Base-by-base conservation (phyloP, 495 filamentous ascomycete genomes). In the Thozetella sp. region DNA sequence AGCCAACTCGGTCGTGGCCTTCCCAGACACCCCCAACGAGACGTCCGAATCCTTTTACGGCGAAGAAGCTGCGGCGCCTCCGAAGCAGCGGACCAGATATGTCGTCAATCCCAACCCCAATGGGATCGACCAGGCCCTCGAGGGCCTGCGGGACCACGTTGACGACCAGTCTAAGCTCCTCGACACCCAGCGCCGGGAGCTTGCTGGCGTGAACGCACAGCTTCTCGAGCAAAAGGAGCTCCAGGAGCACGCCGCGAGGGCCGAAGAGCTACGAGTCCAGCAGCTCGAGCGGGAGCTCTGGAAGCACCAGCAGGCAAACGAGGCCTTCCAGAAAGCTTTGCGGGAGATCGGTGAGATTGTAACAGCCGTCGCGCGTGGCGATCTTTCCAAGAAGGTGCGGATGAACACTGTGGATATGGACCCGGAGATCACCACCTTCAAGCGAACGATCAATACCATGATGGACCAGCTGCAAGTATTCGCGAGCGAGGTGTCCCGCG, bases 351-450 rank as follows among this genome's bases (percentile, higher is more conserved):
- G 95, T 55, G 94, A 90, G 63, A 98, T 99, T 62, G 92, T 97
- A 67, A 97, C 93, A 3, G 92, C 92, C 58, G 95, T 97, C 46
- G 95, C 95, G 54, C 91, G 93, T 62, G 95, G 95, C 76, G 95
- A 99, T 70, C 81, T 99, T 54, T 96, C 92, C 71, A 97, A 97
- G 84, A 98, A 98, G 76, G 96, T 98, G 54, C 87, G 93, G 51
- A 95, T 99, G 65, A 94, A 98, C 71, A 90, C 91, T 9, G 86
- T 93, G 65, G 95, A 99, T 75, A 95, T 97, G 91, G 95, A 99
- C 82, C 93, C 95, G 0, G 96, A 99, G 81, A 99, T 99, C 67
- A 92, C 91, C n/a, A 94, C 90, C 3, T 99, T 99, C 84, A 99
- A 99, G 80, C 88, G 91, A 57, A 97, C 93, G 43, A 88, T 92